These are phyloP conservation scores for Citrus sp. DNA, from an alignment of 345 rosid genomes.

Conservation along the genomic window DNA sequence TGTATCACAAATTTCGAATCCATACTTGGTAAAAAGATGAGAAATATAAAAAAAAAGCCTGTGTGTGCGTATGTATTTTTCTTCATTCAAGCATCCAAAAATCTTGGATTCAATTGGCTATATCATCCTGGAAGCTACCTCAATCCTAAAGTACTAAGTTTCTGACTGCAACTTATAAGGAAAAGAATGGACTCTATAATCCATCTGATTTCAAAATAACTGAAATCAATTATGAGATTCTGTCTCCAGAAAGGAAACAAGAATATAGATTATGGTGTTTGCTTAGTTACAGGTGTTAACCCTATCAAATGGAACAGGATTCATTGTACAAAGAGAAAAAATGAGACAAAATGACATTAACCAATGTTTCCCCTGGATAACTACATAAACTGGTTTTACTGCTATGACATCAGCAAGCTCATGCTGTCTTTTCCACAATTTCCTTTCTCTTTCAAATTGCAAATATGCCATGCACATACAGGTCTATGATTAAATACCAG, in stretches of 20 bases:
- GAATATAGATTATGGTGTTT: neutral
- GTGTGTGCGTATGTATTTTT: neutral
- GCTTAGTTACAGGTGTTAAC: neutral
- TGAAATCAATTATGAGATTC: neutral
- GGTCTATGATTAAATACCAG: neutral
- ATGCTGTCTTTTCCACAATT: neutral
- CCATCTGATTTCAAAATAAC: neutral
- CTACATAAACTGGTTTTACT: neutral
- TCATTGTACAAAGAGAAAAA: neutral
- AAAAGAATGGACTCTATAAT: neutral
- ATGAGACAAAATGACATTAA: too few species aligned
- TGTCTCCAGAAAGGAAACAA: neutral
- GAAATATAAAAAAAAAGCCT: neutral
- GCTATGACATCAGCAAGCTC: neutral
- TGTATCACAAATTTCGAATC: neutral
- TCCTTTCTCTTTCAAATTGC: neutral
- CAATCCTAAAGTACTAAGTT: neutral
- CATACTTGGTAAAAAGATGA: neutral
- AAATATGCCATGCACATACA: neutral
- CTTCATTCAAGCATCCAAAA: neutral
- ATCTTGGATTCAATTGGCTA: neutral
- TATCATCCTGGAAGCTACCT: neutral
- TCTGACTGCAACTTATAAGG: neutral
- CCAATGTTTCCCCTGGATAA: neutral
- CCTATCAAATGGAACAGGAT: neutral